Conservation (phyloP, 495 filamentous ascomycete genomes). For the Neurospora pannonica region DNA sequence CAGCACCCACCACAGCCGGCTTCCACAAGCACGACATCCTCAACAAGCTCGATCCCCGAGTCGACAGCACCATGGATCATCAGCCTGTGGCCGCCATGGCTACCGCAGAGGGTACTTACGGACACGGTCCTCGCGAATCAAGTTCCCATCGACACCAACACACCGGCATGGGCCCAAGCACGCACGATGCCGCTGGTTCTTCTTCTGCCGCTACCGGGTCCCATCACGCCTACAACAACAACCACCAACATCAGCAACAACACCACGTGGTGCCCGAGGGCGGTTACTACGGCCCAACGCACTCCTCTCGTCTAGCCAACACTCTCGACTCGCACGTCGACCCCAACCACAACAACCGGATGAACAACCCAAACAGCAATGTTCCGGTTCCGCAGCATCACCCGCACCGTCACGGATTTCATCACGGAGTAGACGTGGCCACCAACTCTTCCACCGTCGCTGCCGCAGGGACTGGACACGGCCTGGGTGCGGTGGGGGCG, state of each 20-base stretch:
- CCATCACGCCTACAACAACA: constrained; percentile 5
- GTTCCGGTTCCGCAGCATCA: neutral
- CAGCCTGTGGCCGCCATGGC: constrained; percentile 6
- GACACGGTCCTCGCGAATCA: constrained; percentile 25
- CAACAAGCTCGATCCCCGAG: constrained; percentile 55
- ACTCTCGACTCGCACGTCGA: constrained; percentile 10
- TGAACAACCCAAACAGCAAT: neutral
- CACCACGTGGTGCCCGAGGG: constrained; percentile 18
- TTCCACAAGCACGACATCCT: constrained; percentile 51
- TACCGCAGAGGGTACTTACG: constrained; percentile 26
- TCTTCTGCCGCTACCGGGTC: neutral
- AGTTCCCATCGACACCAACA: constrained; percentile 6
- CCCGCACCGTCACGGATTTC: neutral
- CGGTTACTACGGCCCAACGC: constrained; percentile 24
- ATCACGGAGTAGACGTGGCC: neutral
- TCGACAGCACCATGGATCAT: constrained; percentile 46
- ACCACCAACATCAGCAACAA: constrained; percentile 17
- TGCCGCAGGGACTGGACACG: neutral
- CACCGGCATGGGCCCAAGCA: neutral
- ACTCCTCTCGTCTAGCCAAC: constrained; percentile 22
- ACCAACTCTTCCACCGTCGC: neutral
- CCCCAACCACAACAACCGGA: constrained; percentile 8
- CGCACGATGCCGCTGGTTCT: constrained; percentile 5
- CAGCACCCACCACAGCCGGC: constrained; percentile 26
- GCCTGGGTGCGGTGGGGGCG: neutral